A percentile compares a stretch with the other conserved stretches of the same genome.
phyloP scores from a whole-genome alignment of 2,329 filamentous ascomycete genomes.

The Capronia americana region DNA sequence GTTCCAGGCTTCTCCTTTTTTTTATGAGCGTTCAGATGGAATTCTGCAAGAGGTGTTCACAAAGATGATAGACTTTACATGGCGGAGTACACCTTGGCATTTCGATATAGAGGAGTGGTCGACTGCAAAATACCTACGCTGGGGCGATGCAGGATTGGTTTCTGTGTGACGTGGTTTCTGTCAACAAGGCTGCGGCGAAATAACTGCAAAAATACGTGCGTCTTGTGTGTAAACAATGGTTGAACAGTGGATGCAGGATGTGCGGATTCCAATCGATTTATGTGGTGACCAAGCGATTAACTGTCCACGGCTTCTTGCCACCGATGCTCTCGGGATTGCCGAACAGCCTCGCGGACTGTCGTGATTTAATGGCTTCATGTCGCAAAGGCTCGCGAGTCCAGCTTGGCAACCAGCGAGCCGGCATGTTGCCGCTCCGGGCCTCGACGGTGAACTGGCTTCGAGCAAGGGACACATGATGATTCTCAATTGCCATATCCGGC shows the following conservation, averaged over 20 bases:
- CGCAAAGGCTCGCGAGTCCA: not conserved
- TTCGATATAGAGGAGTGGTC: not conserved
- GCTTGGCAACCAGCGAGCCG: not conserved
- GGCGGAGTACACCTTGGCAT: not conserved
- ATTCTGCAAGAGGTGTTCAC: not conserved
- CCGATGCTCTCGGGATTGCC: not conserved
- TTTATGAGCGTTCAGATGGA: not conserved
- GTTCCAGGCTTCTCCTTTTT: not conserved
- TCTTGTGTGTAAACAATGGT: not conserved
- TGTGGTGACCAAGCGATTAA: not conserved
- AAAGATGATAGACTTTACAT: conserved; percentile 8
- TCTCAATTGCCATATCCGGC: not conserved
- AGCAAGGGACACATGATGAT: not conserved
- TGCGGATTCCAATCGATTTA: not conserved
- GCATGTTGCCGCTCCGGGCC: not conserved
- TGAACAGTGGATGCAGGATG: not conserved
- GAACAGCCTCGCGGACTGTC: not conserved
- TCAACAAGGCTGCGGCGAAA: not conserved
- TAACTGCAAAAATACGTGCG: not conserved
- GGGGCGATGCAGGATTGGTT: not conserved
- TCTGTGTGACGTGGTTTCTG: not conserved
- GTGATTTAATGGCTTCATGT: not conserved
- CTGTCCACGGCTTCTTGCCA: not conserved
- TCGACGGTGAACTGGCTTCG: not conserved
- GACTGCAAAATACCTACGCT: not conserved